Conservation (phyloP, 1,139 yeast genomes). For the Kluyveromyces sp. region DNA sequence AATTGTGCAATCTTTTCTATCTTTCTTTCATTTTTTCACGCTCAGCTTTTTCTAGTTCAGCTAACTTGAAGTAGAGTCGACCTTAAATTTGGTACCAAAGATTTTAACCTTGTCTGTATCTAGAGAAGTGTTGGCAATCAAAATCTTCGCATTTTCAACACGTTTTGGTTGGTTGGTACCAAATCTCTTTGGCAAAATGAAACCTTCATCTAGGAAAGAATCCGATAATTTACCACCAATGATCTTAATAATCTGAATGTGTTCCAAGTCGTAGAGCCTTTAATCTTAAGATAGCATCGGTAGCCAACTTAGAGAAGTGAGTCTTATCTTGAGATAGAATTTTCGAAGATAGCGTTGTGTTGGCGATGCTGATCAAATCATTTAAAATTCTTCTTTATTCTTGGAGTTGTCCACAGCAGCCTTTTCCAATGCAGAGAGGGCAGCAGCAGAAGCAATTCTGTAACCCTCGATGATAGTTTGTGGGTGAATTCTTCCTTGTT, state of each 20-base stretch:
- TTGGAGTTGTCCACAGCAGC: conserved; percentile 70
- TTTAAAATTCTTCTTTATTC: conserved; percentile 57
- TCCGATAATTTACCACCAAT: conserved; percentile 89
- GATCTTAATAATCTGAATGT: conserved; percentile 88
- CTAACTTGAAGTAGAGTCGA: conserved; percentile 88
- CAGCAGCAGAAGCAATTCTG: conserved; percentile 79
- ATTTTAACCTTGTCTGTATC: conserved; percentile 96
- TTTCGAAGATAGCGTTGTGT: conserved; percentile 88
- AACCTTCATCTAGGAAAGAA: conserved; percentile 93
- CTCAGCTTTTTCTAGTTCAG: conserved; percentile 94
- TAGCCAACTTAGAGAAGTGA: conserved; percentile 81
- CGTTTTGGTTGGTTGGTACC: conserved; percentile 92
- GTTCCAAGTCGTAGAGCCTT: conserved; percentile 89
- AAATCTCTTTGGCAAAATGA: conserved; percentile 81
- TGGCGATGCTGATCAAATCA: conserved; percentile 81
- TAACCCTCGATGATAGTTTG: conserved; percentile 96
- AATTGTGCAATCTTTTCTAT: conserved; percentile 78
- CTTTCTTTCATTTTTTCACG: conserved; percentile 85
- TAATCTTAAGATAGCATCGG: conserved; percentile 85
- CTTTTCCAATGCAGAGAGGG: conserved; percentile 69
- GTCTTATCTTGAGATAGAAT: conserved; percentile 92
- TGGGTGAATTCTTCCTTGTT: conserved; percentile 86
- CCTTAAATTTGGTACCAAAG: conserved; percentile 96
- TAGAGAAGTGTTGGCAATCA: conserved; percentile 93
- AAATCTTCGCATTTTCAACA: conserved; percentile 73